phyloP scores from a whole-genome alignment of 345 rosid genomes.

The Eutrema japonicum region DNA sequence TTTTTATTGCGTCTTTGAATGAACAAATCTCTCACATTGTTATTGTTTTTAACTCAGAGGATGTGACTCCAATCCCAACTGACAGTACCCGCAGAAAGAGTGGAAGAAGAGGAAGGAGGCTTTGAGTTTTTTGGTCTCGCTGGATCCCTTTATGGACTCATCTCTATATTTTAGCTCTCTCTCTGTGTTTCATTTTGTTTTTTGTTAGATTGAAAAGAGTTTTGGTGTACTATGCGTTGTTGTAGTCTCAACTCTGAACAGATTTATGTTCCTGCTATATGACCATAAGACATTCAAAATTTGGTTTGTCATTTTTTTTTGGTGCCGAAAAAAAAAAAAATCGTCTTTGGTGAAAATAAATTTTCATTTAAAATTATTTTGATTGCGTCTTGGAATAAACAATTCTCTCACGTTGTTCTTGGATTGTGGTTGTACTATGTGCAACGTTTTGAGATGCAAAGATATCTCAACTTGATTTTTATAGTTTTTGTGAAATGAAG shows the following conservation, averaged over 20 bases:
- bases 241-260: background rate
- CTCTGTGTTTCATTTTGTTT: background rate
- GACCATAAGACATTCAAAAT: background rate
- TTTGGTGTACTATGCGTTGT: constrained; percentile 1
- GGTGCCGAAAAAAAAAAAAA: no score
- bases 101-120: constrained; percentile 86
- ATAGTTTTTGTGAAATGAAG: no score
- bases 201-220: constrained; percentile 25
- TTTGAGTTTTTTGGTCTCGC: constrained; percentile 41
- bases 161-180: background rate
- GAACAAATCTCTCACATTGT: background rate
- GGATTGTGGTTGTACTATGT: no score
- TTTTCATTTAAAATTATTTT: no score
- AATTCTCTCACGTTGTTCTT: no score
- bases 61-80: constrained; percentile 77
- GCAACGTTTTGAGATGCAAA: no score
- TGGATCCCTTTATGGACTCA: background rate
- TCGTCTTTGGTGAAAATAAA: no score
- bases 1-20: background rate
- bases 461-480: no score
- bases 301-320: background rate
- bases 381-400: no score
- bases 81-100: constrained; percentile 88
- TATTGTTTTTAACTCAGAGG: constrained; percentile 54
- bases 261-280: no score